Evolutionary conservation across 2,329 filamentous ascomycete genomes (phyloP), one percentile per base, ranked within the genome.

Genomic region (Tolypocladium ovalisporum): DNA sequence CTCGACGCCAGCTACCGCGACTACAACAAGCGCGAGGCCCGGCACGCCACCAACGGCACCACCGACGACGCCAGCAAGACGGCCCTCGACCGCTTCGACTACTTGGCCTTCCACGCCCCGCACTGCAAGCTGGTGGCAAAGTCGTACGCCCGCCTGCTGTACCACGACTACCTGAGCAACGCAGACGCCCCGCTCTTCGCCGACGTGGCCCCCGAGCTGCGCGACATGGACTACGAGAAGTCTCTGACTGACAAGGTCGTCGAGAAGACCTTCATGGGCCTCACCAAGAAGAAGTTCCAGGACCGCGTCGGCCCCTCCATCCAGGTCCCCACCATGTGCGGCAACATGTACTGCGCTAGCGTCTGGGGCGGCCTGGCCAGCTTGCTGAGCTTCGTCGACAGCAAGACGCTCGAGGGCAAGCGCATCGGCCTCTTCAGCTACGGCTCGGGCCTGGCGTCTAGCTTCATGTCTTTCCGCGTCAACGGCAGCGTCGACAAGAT

Each of bases 81-180:
- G 42, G 76, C 80, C 54, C 75, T 94, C 59, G 89, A 93, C 73
- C 86, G 88, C 68, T 94, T 94, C 72, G 89, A 93, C 74, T 89
- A 90, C 77, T 75, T 94, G 70, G 74, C 85, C 60, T 94, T 92
- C 84, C 89, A 94, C 73, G 81, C 89, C 22, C 89, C 89, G 44
- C 93, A 86, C 62, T 94, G 89, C 86, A 94, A 94, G 79, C 80
- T 91, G 58, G 89, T 94, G 60, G 79, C 88, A 70, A 94, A 94
- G 78, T 91, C 88, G 22, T 94, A 91, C 70, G 89, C 83, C 59
- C 87, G 89, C 64, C 80, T 94, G 62, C 79, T 93, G 58, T 94
- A 94, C 81, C 90, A 93, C 71, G 89, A 94, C 76, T 94, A 87
- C 79, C 80, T 93, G 39, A 76, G 77, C 71, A 81, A 90, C 72